These are phyloP conservation scores for Aspergillus homomorphus DNA, from an alignment of 495 filamentous ascomycete genomes.

Conservation along the genomic window DNA sequence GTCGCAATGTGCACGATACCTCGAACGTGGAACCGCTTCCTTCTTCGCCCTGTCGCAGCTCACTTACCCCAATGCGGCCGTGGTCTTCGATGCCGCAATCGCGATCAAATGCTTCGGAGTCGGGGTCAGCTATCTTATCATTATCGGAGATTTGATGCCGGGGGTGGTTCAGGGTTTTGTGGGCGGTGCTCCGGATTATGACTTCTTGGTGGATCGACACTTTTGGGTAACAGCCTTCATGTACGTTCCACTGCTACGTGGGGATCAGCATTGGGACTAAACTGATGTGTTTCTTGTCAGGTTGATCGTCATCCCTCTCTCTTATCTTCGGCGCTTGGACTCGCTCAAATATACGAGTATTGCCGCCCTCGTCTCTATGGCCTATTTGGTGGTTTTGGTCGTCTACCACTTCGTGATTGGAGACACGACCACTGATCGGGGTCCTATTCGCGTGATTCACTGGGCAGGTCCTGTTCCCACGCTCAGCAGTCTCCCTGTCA, in stretches of 20 bases:
- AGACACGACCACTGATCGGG: conserved; percentile 69
- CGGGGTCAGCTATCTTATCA: conserved; percentile 94
- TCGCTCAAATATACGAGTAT: conserved; percentile 97
- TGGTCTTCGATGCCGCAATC: conserved; percentile 94
- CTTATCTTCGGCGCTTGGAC: conserved; percentile 85
- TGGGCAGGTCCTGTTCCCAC: conserved; percentile 77
- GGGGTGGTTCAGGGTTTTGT: conserved; percentile 79
- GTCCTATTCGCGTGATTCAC: conserved; percentile 65
- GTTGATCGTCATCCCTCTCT: conserved; percentile 90
- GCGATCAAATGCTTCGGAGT: conserved; percentile 98
- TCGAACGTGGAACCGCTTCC: conserved; percentile 75
- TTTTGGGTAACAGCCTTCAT: conserved; percentile 99
- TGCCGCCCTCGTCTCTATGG: conserved; percentile 87
- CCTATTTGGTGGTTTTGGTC: conserved; percentile 86
- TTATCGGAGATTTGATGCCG: conserved; percentile 98
- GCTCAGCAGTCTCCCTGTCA: conserved; percentile 84
- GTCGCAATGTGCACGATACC: conserved; percentile 83
- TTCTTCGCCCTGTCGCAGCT: conserved; percentile 95
- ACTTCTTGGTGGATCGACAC: conserved; percentile 79
- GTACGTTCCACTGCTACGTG: conserved; percentile 39
- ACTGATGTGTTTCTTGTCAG: conserved; percentile 38
- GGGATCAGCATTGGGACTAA: conserved; percentile 6
- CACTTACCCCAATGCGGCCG: conserved; percentile 93
- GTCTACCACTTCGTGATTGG: conserved; percentile 82
- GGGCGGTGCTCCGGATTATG: conserved; percentile 55